Evolutionary conservation across 2,329 filamentous ascomycete species (phyloP), one percentile per base, ranked within the genome.

Genomic region (Coniochaeta pulveracea): DNA sequence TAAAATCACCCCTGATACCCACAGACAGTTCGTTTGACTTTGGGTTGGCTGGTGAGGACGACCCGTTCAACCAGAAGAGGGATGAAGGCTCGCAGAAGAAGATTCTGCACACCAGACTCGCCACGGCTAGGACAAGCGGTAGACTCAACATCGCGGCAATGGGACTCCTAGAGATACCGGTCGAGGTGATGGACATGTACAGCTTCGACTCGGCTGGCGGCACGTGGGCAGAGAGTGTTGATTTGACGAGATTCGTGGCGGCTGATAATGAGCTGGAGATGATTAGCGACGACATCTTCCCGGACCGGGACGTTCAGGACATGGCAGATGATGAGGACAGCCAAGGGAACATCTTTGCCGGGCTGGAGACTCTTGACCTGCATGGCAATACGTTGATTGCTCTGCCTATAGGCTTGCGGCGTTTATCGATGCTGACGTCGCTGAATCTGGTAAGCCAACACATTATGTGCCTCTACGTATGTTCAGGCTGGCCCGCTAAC

Each of bases 221-320:
- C 10, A 75, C 79, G 21, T 96, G 91, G 91, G 86, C 86, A 2
- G 89, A 96, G 54, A 80, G 82, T 38, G 85, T 96, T 9, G 89
- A 96, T 49, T 60, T 96, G 28, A 81, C 79, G 1, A 76, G 81
- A 39, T 76, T 96, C 32, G 74, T 91, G 42, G 86, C 83, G 5
- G 86, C 89, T 7, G 86, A 94, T 49, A 96, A 98, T 48, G 84
- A 94, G 47, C 56, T 98, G 30, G 76, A 84, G 46, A 63, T 65
- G 19, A 64, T 96, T 21, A 71, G 76, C 3, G 83, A 91, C 12
- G 60, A 64, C 2, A 63, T 86, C 12, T 95, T 96, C 45, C 88
- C 89, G 1, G 86, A 95, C 45, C 56, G 67, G 14, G 63, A 66
- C 22, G 65, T 71, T 1, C 61, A 66, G 8, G 63, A 71, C 12